Conservation (phyloP, 345 rosid species). For the Populus euphratica region DNA sequence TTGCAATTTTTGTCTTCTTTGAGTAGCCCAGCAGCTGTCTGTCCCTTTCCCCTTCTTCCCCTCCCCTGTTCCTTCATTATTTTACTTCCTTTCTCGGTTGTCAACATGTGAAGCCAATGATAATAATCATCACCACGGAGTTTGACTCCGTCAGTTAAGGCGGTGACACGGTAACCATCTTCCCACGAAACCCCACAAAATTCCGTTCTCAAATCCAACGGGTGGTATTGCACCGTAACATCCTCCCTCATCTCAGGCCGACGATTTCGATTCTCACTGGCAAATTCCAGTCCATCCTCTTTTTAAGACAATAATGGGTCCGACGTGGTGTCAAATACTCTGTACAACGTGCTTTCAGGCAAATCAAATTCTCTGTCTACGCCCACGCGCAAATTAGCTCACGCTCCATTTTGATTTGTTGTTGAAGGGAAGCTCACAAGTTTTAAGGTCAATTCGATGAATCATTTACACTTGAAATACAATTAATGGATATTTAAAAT, state of each 20-base stretch:
- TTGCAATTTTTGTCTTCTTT: no score
- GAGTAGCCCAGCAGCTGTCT: no score
- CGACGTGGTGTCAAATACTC: background rate
- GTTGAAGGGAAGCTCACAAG: background rate
- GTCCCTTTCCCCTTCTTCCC: no score
- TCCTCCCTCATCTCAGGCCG: conserved; percentile 12
- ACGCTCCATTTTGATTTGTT: background rate
- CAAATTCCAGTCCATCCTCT: background rate
- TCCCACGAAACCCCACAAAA: background rate
- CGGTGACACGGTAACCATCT: conserved; percentile 24
- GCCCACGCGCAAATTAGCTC: background rate
- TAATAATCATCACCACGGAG: background rate
- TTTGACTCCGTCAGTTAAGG: conserved; percentile 30
- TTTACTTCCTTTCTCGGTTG: no score
- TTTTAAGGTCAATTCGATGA: no score
- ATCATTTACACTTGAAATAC: no score
- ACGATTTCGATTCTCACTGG: background rate
- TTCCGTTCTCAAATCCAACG: conserved; percentile 12
- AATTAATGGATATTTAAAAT: no score
- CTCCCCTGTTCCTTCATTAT: no score
- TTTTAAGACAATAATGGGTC: background rate
- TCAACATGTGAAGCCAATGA: background rate
- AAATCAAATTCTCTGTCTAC: background rate
- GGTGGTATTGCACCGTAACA: conserved; percentile 17
- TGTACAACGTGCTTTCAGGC: background rate